Evolutionary conservation across 768 basidiomycete genomes (phyloP).

Genomic region (Suillus sp.): DNA sequence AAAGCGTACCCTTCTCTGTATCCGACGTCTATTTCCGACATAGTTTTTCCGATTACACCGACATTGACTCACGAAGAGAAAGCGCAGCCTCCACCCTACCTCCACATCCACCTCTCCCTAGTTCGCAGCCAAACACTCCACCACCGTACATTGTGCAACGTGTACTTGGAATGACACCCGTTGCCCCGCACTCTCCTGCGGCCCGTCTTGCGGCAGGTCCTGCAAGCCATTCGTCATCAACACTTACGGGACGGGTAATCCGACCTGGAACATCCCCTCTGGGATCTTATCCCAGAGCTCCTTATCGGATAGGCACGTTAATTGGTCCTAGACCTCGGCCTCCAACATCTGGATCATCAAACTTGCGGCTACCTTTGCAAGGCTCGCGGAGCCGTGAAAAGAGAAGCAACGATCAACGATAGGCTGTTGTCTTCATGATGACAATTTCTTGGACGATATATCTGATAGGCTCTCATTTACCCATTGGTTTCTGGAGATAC

Average conservation of each 20-base stretch:
- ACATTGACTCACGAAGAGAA: constrained; percentile 33
- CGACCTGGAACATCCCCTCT: constrained; percentile 16
- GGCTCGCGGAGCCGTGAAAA: constrained; percentile 29
- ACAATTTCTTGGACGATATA: constrained; percentile 26
- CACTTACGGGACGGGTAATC: background rate
- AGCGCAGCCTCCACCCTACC: constrained; percentile 41
- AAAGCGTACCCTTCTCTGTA: constrained; percentile 58
- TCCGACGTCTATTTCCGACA: constrained; percentile 55
- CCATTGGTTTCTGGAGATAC: background rate
- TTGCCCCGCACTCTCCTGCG: constrained; percentile 17
- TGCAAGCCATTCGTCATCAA: constrained; percentile 2
- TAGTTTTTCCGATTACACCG: constrained; percentile 36
- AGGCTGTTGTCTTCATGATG: background rate
- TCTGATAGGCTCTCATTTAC: background rate
- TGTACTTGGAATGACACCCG: constrained; percentile 32
- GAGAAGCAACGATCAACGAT: constrained; percentile 9
- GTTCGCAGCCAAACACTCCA: constrained; percentile 22
- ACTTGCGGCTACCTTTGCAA: constrained; percentile 34
- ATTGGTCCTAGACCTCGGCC: constrained; percentile 34
- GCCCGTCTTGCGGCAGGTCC: background rate
- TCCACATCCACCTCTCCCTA: constrained; percentile 45
- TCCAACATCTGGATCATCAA: constrained; percentile 23
- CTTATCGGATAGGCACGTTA: constrained; percentile 25
- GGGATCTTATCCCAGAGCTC: background rate
- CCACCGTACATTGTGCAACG: constrained; percentile 36